These are phyloP conservation scores for Didymella keratinophila DNA, from an alignment of 2,329 filamentous ascomycete species.

Conservation along the genomic window DNA sequence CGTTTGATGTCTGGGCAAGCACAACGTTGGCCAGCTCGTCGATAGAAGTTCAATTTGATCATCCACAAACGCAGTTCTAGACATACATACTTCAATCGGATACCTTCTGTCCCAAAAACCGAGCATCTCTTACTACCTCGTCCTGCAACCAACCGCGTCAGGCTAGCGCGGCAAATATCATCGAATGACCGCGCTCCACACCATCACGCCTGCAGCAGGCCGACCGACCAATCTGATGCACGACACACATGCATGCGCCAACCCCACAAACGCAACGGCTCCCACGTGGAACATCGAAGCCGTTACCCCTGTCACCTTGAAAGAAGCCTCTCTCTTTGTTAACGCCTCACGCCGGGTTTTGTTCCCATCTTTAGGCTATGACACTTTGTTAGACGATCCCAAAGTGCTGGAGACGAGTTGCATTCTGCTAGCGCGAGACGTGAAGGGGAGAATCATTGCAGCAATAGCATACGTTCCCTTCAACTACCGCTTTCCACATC, in stretches of 20 bases:
- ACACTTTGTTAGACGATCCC: slow-evolving; percentile 6
- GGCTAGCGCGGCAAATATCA: not conserved
- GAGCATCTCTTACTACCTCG: not conserved
- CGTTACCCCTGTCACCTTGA: slow-evolving; percentile 4
- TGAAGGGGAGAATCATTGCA: not conserved
- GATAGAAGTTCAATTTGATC: not conserved
- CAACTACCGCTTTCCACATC: slow-evolving; percentile 10
- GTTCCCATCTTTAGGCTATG: slow-evolving; percentile 14
- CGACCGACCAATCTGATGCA: slow-evolving; percentile 7
- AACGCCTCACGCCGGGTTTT: slow-evolving; percentile 16
- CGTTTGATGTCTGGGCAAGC: slow-evolving; percentile 5
- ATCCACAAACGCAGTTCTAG: not conserved
- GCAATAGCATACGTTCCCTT: slow-evolving; percentile 13
- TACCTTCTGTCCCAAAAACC: not conserved
- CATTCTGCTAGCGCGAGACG: slow-evolving; percentile 3
- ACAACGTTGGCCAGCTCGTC: not conserved
- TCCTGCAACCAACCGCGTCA: not conserved
- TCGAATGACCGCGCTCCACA: slow-evolving; percentile 10
- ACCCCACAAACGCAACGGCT: not conserved
- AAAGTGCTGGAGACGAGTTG: not conserved
- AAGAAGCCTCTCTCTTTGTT: slow-evolving; percentile 14
- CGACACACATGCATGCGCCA: slow-evolving; percentile 8
- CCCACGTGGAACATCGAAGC: slow-evolving; percentile 15
- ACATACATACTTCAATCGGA: not conserved
- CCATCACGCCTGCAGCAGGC: slow-evolving; percentile 4